phyloP scores from a whole-genome alignment of 805 yeast species.

The Barnettozyma botsteinii region DNA sequence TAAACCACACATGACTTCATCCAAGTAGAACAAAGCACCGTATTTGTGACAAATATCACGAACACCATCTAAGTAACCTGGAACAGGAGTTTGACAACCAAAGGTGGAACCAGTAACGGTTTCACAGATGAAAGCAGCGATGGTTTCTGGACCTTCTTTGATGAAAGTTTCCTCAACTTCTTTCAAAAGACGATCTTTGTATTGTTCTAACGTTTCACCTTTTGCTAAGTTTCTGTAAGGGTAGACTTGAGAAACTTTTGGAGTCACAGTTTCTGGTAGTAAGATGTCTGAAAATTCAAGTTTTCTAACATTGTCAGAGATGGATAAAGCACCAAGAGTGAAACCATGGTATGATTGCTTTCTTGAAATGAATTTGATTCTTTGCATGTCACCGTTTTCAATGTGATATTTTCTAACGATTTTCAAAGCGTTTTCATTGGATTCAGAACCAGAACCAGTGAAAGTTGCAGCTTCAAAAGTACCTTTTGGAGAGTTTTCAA shows the following conservation, averaged over 20 bases:
- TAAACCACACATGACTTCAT: constrained; percentile 53
- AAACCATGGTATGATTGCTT: constrained; percentile 44
- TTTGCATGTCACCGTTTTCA: constrained; percentile 37
- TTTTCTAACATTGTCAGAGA: constrained; percentile 36
- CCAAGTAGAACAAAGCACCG: constrained; percentile 43
- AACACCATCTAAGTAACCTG: constrained; percentile 42
- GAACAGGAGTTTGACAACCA: constrained; percentile 37
- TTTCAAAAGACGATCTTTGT: constrained; percentile 32
- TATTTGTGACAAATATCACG: constrained; percentile 44
- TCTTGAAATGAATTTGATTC: constrained; percentile 40
- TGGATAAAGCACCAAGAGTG: constrained; percentile 40
- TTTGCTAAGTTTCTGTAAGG: constrained; percentile 26
- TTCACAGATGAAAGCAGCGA: constrained; percentile 40
- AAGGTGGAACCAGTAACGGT: constrained; percentile 43
- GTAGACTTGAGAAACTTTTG: constrained; percentile 25
- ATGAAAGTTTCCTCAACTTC: constrained; percentile 39
- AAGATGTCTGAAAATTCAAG: constrained; percentile 28
- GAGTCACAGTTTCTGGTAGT: constrained; percentile 21
- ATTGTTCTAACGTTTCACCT: constrained; percentile 35
- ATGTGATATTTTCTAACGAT: constrained; percentile 44
- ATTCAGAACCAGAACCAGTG: constrained; percentile 60
- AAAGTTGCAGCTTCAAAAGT: constrained; percentile 38
- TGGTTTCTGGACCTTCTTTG: constrained; percentile 37
- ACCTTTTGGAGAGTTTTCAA: constrained; percentile 37
- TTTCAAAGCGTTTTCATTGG: constrained; percentile 60